Evolutionary conservation across 129 eudicot genomes (phyloP).

Genomic region (Rutidosis leptorrhynchoides): DNA sequence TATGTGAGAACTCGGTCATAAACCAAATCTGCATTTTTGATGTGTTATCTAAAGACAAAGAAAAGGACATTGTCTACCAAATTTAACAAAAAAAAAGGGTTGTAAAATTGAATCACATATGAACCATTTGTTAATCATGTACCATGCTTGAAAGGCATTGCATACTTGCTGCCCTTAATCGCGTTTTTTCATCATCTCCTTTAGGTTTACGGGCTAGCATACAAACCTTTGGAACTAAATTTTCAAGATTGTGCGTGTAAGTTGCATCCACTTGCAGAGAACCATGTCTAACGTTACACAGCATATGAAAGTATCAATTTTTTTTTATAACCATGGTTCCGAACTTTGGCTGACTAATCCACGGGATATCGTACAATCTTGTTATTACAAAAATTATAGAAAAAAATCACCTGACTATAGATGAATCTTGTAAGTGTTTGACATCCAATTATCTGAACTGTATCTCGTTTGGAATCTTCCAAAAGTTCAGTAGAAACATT

Average conservation of each 20-base stretch:
- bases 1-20: slow-evolving; percentile 87
- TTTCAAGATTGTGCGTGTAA: slow-evolving; percentile 71
- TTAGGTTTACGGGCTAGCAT: slow-evolving; percentile 53
- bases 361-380: too few relatives aligned
- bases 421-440: slow-evolving; percentile 73
- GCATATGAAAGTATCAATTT: slow-evolving; percentile 4
- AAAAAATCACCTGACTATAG: slow-evolving; percentile 64
- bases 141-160: slow-evolving; percentile 98
- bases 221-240: slow-evolving; percentile 64
- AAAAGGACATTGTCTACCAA: not conserved
- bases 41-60: slow-evolving; percentile 2
- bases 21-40: slow-evolving; percentile 73
- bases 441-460: slow-evolving; percentile 72
- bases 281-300: slow-evolving; percentile 23
- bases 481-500: slow-evolving; percentile 68
- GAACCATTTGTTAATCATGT: slow-evolving; percentile 15
- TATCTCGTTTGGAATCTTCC: slow-evolving; percentile 70
- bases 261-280: slow-evolving; percentile 72
- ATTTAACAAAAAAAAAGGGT: not conserved
- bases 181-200: slow-evolving; percentile 51
- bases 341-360: too few relatives aligned
- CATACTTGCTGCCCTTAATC: slow-evolving; percentile 83
- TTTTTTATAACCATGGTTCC: too few relatives aligned
- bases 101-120: slow-evolving; percentile 18
- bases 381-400: too few relatives aligned